These are phyloP conservation scores for Ophiostoma piceae DNA, from an alignment of 2,329 filamentous ascomycete species.

Conservation along the genomic window DNA sequence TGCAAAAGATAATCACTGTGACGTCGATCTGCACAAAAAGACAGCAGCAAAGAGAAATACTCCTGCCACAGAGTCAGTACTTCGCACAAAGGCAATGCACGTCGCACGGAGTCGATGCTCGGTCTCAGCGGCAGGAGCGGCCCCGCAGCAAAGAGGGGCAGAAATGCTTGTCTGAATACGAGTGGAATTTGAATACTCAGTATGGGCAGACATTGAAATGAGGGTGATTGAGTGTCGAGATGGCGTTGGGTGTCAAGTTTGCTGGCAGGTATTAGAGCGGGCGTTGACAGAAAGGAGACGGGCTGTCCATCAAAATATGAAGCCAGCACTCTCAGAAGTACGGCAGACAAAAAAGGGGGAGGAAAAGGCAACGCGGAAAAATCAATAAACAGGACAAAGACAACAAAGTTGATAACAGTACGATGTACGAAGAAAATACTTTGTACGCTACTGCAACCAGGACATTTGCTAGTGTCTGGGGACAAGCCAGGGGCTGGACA, in stretches of 20 bases:
- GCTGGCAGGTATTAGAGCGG: background rate
- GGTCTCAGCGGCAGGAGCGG: slow-evolving; percentile 10
- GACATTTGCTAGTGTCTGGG: background rate
- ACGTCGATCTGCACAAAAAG: background rate
- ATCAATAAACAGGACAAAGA: background rate
- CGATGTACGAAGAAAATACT: too few relatives aligned
- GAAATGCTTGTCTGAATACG: slow-evolving; percentile 13
- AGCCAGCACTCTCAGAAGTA: background rate
- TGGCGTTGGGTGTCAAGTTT: background rate
- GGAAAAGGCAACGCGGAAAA: background rate
- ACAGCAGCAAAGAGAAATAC: background rate
- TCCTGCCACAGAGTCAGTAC: background rate
- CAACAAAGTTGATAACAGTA: background rate
- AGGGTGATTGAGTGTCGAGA: background rate
- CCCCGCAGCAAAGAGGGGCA: slow-evolving; percentile 5
- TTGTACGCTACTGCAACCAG: too few relatives aligned
- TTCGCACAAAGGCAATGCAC: background rate
- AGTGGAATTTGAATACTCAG: background rate
- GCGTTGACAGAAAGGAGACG: background rate
- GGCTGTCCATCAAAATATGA: background rate
- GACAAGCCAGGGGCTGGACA: background rate
- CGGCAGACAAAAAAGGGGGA: background rate
- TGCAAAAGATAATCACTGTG: background rate
- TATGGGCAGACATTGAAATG: background rate
- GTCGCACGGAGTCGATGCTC: background rate